Evolutionary conservation across 768 basidiomycete genomes (phyloP), one percentile per base, ranked within the genome.

Genomic region (Agaricus sinodeliciosus): DNA sequence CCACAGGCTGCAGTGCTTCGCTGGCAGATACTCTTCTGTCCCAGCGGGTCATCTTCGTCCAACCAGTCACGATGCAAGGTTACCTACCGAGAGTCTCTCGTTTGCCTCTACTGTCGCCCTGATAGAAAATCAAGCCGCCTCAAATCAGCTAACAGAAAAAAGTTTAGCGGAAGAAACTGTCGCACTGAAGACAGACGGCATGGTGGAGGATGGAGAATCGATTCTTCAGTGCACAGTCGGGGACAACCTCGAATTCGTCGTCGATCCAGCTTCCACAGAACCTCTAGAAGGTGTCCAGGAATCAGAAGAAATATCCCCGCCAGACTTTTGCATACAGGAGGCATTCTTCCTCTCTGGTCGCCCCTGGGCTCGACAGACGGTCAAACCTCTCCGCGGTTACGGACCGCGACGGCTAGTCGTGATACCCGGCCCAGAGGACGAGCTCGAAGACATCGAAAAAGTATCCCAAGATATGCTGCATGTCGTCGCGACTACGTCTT

Each of bases 331-430:
- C 19, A 25, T 48, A 4, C 45, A 54, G n/a, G 13, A 36, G n/a
- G 28, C 16, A 22, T 37, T 46, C 25, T 54, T 54, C 22, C 39
- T 36, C 1, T 48, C 46, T 48, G 52, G 52, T 36, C 52, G 52
- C 7, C 52, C 52, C 9, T 54, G 52, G 52, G 16, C 28, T 47
- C 45, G 37, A 12, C 39, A 28, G 34, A 16, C 45, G 19, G 31
- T 54, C 45, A 44, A 26, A 35, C n/a, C 40, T 22, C 52, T 54
- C 22, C 52, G 46, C 18, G 43, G 50, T 31, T 25, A 37, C 40
- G 26, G 19, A 36, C 27, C 4, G 16, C 16, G 8, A 9, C 39
- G 46, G 15, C 9, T n/a, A 25, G 42, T 50, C 15, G 27, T 42
- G 19, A 48, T 48, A 54, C 37, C 52, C 25, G 47, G 28, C 46